Percentiles rank a stretch among this genome's conserved stretches.
phyloP scores from a whole-genome alignment of 208 protist species.

The Leishmania tropica region DNA sequence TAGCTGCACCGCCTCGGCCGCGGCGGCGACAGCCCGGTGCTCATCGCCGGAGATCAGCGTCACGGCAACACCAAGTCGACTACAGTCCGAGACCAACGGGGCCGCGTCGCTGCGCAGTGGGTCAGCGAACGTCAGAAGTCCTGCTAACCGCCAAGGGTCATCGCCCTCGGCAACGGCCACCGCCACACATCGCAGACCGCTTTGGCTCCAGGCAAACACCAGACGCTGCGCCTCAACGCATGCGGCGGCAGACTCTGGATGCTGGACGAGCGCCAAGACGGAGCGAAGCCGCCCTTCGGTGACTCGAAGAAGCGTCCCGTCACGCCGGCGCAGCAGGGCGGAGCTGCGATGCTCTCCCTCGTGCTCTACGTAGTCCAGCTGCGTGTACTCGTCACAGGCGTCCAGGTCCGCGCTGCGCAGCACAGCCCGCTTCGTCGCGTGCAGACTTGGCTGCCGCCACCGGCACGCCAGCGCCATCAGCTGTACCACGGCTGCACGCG shows the following conservation, averaged over 20 bases:
- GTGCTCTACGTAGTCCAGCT: conserved; percentile 42
- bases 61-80: conserved; percentile 77
- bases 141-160: conserved; percentile 62
- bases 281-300: conserved; percentile 72
- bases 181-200: conserved; percentile 59
- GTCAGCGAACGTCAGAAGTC: conserved; percentile 88
- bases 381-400: conserved; percentile 57
- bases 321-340: conserved; percentile 42
- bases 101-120: conserved; percentile 64
- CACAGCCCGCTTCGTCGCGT: conserved; percentile 69
- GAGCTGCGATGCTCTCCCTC: conserved; percentile 39
- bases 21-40: conserved; percentile 11
- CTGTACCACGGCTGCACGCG: conserved; percentile 47
- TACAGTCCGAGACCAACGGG: conserved; percentile 38
- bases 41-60: conserved; percentile 93
- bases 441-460: conserved; percentile 67
- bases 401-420: conserved; percentile 58
- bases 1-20: conserved; percentile 9
- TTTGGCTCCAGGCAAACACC: conserved; percentile 17
- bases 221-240: conserved; percentile 23
- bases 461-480: conserved; percentile 69
- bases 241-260: conserved; percentile 17
- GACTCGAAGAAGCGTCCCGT: conserved; percentile 61
- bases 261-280: conserved; percentile 48
- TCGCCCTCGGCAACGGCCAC: conserved; percentile 44